These are phyloP conservation scores for Anthracocystis setariae DNA, from an alignment of 1,284 basidiomycete genomes.

Conservation along the genomic window DNA sequence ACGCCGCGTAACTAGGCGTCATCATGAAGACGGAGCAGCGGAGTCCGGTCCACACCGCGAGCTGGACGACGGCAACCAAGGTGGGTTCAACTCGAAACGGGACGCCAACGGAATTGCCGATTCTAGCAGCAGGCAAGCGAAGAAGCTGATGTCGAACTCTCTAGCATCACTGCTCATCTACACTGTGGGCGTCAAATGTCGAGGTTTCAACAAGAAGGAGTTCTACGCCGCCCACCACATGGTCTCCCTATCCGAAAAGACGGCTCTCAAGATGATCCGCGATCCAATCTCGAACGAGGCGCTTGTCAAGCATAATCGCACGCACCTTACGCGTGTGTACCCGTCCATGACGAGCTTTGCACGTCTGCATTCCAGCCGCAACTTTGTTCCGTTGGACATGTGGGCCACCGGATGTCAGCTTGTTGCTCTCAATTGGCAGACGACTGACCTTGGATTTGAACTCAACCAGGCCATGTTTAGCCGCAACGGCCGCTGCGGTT, in stretches of 20 bases:
- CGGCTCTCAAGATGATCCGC: constrained; percentile 58
- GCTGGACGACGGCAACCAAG: constrained; percentile 9
- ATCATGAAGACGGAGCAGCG: constrained; percentile 7
- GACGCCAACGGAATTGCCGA: not conserved
- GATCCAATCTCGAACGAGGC: constrained; percentile 69
- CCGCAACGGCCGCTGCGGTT: constrained; percentile 84
- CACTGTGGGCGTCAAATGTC: constrained; percentile 93
- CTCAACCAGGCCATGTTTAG: constrained; percentile 96
- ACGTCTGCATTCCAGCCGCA: constrained; percentile 70
- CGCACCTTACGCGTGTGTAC: constrained; percentile 87
- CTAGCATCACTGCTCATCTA: constrained; percentile 87
- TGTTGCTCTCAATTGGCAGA: constrained; percentile 99
- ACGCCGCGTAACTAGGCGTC: constrained; percentile 35
- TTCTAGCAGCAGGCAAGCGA: constrained; percentile 24
- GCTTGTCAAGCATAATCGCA: constrained; percentile 87
- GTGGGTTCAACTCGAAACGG: constrained; percentile 1
- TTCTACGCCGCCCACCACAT: constrained; percentile 87
- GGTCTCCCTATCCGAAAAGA: constrained; percentile 88
- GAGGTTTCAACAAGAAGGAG: constrained; percentile 89
- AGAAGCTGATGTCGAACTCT: constrained; percentile 75
- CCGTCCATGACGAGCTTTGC: constrained; percentile 78
- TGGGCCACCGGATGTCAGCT: constrained; percentile 92
- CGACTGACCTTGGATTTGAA: constrained; percentile 74
- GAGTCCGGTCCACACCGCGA: not conserved
- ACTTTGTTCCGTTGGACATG: constrained; percentile 87